phyloP scores from a whole-genome alignment of 495 filamentous ascomycete species.

The Talaromyces wortmannii region DNA sequence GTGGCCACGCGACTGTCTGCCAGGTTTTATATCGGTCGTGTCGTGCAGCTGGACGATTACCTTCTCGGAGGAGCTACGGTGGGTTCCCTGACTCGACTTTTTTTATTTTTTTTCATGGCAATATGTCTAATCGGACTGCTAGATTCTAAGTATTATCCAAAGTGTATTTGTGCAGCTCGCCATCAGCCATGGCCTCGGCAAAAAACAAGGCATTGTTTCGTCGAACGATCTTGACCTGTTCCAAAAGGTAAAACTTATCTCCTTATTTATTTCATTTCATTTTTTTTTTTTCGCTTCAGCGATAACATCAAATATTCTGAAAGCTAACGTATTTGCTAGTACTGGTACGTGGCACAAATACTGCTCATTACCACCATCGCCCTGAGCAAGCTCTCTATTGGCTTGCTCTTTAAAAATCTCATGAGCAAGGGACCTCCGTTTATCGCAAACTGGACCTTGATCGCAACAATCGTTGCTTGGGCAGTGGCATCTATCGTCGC shows the following conservation, averaged over 20 bases:
- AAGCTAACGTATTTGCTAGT: constrained; percentile 11
- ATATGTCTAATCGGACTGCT: background rate
- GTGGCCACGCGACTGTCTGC: constrained; percentile 17
- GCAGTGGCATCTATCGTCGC: constrained; percentile 16
- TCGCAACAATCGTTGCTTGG: constrained; percentile 16
- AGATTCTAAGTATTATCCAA: constrained; percentile 16
- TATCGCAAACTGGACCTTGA: constrained; percentile 10
- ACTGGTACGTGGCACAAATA: constrained; percentile 23
- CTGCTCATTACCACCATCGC: constrained; percentile 15
- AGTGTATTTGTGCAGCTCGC: constrained; percentile 19
- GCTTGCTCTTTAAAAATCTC: constrained; percentile 16
- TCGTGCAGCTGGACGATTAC: constrained; percentile 18
- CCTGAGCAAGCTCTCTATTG: constrained; percentile 16
- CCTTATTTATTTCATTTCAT: too few relatives aligned
- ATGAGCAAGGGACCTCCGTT: constrained; percentile 12
- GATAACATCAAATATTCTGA: background rate
- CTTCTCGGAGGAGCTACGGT: constrained; percentile 14
- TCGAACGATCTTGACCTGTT: constrained; percentile 4
- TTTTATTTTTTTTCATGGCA: background rate
- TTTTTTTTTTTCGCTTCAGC: background rate
- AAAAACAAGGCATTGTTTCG: constrained; percentile 8
- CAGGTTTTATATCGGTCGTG: constrained; percentile 19
- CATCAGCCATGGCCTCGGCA: constrained; percentile 18
- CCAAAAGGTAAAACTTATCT: constrained; percentile 18
- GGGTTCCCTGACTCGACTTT: background rate